These are phyloP conservation scores for Cladorrhinum sp. DNA, from an alignment of 2,329 filamentous ascomycete species.

Conservation along the genomic window DNA sequence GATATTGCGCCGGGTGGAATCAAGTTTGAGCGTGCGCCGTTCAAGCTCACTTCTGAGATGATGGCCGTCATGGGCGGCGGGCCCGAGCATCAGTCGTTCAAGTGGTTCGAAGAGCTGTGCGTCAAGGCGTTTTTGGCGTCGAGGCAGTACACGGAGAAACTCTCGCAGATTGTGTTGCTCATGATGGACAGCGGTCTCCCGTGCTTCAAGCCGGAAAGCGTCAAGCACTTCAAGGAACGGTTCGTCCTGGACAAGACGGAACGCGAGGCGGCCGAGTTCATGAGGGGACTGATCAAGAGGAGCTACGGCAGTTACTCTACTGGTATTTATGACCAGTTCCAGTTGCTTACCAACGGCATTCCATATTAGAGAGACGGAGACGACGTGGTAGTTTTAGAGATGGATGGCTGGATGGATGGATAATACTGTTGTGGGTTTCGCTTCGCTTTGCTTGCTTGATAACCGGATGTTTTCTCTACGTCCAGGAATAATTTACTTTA, in stretches of 20 bases:
- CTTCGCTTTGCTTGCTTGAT: not conserved
- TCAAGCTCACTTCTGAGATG: constrained; percentile 98
- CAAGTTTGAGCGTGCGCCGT: constrained; percentile 95
- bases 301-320: constrained; percentile 90
- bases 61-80: constrained; percentile 96
- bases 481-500: not conserved
- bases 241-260: constrained; percentile 93
- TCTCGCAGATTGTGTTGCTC: constrained; percentile 82
- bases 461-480: not conserved
- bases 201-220: constrained; percentile 95
- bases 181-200: constrained; percentile 97
- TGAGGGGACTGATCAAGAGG: constrained; percentile 83
- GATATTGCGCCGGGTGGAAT: constrained; percentile 97
- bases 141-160: constrained; percentile 81
- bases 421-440: not conserved
- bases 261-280: constrained; percentile 90
- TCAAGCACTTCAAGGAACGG: constrained; percentile 85
- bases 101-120: constrained; percentile 94
- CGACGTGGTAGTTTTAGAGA: not conserved
- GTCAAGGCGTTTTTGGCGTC: constrained; percentile 92
- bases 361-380: constrained; percentile 71
- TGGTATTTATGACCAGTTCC: constrained; percentile 96
- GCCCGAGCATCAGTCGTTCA: constrained; percentile 81
- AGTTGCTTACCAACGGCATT: constrained; percentile 94
- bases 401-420: not conserved